Percentiles rank a stretch among this genome's conserved stretches.
phyloP scores from a whole-genome alignment of 2,329 filamentous ascomycete genomes.

The Calonectria pauciramosa region DNA sequence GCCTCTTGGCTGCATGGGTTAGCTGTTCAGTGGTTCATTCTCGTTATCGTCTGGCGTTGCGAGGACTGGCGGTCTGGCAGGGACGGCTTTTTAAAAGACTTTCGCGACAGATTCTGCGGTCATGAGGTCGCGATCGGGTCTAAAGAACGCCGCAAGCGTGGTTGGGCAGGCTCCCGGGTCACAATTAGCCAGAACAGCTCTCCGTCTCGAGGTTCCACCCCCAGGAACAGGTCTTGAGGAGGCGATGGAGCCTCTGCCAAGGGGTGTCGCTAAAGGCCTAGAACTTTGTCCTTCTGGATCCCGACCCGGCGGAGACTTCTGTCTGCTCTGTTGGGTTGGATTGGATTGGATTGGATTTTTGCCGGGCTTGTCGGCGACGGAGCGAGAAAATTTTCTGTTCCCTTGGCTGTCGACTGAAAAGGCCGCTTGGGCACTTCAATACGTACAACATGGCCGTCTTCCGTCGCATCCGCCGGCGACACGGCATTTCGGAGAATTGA shows the following conservation, averaged over 20 bases:
- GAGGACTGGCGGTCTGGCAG: constrained; percentile 2
- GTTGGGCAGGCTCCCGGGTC: neutral
- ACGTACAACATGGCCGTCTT: constrained; percentile 6
- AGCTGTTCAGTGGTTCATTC: neutral
- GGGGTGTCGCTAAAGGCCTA: constrained; percentile 33
- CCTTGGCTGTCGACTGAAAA: constrained; percentile 8
- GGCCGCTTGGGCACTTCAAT: constrained; percentile 17
- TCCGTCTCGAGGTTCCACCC: constrained; percentile 24
- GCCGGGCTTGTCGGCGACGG: constrained; percentile 24
- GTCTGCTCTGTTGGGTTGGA: constrained; percentile 18
- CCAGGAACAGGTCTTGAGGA: constrained; percentile 19
- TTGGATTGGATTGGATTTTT: neutral
- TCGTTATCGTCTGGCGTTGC: neutral
- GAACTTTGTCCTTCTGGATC: constrained; percentile 22
- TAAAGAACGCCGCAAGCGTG: constrained; percentile 8
- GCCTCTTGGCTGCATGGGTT: neutral
- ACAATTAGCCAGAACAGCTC: constrained; percentile 12
- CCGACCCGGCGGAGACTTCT: neutral
- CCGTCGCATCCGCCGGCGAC: constrained; percentile 25
- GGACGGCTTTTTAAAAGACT: neutral
- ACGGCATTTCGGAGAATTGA: constrained; percentile 16
- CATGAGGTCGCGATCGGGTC: constrained; percentile 15
- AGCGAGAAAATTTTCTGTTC: constrained; percentile 15
- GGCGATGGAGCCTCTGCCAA: constrained; percentile 32
- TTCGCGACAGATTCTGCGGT: neutral